Evolutionary conservation across 805 yeast genomes (phyloP).

Genomic region (Starmerella powellii): DNA sequence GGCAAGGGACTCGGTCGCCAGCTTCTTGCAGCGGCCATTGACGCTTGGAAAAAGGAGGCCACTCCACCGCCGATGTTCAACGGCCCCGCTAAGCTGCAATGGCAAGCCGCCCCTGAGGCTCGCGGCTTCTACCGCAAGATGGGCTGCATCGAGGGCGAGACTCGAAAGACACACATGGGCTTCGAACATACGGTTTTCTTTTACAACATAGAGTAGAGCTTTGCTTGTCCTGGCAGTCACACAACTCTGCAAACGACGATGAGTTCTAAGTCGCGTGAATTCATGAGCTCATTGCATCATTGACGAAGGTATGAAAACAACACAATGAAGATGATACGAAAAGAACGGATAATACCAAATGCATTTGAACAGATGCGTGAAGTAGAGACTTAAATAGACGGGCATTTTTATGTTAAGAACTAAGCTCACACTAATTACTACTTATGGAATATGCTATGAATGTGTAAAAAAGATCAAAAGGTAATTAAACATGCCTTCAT

Average conservation of each 20-base stretch:
- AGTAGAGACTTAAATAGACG: no score
- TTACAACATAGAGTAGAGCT: neutral
- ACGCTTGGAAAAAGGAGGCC: neutral
- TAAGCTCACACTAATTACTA: neutral
- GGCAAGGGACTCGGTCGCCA: slow-evolving; percentile 8
- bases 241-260: no score
- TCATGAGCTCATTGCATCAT: no score
- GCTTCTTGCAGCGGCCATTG: slow-evolving; percentile 1
- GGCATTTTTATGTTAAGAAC: no score
- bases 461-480: neutral
- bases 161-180: neutral
- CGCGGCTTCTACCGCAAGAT: slow-evolving; percentile 7
- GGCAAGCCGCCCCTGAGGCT: slow-evolving; percentile 13
- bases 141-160: neutral
- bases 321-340: no score
- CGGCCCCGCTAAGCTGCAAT: slow-evolving; percentile 12
- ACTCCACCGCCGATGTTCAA: slow-evolving; percentile 7
- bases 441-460: neutral
- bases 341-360: no score
- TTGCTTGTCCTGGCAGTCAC: neutral
- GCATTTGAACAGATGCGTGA: no score
- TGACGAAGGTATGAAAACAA: no score
- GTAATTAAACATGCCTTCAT: neutral
- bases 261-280: no score
- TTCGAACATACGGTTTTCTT: slow-evolving; percentile 5